Evolutionary conservation across 2,329 filamentous ascomycete genomes (phyloP).

Genomic region (Zymoseptoria pseudotritici): DNA sequence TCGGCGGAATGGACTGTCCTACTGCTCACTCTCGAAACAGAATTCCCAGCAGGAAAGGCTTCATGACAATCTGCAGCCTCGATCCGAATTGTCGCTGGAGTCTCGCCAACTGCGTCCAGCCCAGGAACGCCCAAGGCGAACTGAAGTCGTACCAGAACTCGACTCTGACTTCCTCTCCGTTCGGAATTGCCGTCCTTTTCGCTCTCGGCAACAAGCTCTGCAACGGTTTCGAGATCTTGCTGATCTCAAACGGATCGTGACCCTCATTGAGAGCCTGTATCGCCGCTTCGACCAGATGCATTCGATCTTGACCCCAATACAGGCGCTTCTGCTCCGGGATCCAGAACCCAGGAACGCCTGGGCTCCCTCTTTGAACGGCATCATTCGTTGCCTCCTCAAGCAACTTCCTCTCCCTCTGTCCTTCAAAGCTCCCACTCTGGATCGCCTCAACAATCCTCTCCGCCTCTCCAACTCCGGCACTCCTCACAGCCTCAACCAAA

Average conservation of each 20-base stretch:
- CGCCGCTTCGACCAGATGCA: constrained; percentile 19
- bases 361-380: constrained; percentile 15
- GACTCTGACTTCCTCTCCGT: constrained; percentile 12
- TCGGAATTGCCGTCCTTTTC: constrained; percentile 1
- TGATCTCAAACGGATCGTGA: constrained; percentile 4
- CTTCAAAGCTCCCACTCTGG: constrained; percentile 13
- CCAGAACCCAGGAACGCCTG: constrained; percentile 19
- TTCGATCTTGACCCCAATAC: constrained; percentile 21
- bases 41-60: constrained; percentile 19
- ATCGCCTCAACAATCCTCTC: constrained; percentile 9
- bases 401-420: constrained; percentile 5
- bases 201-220: constrained; percentile 6
- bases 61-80: constrained; percentile 15
- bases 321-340: constrained; percentile 11
- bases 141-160: constrained; percentile 21
- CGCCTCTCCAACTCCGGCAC: constrained; percentile 2
- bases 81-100: constrained; percentile 13
- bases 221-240: constrained; percentile 6
- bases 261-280: constrained; percentile 10
- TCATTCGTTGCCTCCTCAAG: constrained; percentile 14
- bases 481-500: constrained; percentile 9
- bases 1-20: not conserved
- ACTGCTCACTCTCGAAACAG: constrained; percentile 15
- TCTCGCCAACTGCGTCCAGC: constrained; percentile 15
- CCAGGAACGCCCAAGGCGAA: constrained; percentile 18